phyloP scores from a whole-genome alignment of 2,329 filamentous ascomycete genomes.

The Pseudopyricularia cyperi region DNA sequence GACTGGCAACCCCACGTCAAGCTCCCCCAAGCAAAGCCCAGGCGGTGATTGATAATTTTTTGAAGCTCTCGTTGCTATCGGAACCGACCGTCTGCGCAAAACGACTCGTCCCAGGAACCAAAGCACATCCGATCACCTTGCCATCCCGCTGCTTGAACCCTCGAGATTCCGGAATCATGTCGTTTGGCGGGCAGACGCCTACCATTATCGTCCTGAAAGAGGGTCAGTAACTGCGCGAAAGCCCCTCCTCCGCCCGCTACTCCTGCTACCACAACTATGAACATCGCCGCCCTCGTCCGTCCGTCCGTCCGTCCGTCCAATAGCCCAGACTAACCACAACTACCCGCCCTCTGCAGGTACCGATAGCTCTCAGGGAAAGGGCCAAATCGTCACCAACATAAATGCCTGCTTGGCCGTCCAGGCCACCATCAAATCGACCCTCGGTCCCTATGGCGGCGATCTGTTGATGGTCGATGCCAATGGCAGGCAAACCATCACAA shows the following conservation, averaged over 20 bases:
- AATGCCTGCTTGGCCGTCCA: conserved; percentile 96
- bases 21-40: neutral
- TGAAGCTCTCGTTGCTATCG: neutral
- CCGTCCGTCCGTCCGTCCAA: too few relatives aligned
- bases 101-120: neutral
- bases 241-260: conserved; percentile 13
- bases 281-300: too few relatives aligned
- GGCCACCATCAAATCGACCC: conserved; percentile 85
- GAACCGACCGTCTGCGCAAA: neutral
- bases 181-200: conserved; percentile 92
- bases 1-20: neutral
- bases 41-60: neutral
- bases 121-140: neutral
- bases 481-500: conserved; percentile 94
- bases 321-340: conserved; percentile 10
- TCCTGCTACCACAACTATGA: too few relatives aligned
- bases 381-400: conserved; percentile 95
- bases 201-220: conserved; percentile 98
- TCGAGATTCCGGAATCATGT: conserved; percentile 46
- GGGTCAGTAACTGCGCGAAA: conserved; percentile 44
- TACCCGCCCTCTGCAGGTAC: conserved; percentile 50
- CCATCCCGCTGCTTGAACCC: neutral
- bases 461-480: conserved; percentile 91
- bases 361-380: conserved; percentile 92
- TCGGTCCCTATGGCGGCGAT: conserved; percentile 95